Percentiles rank a stretch among this genome's conserved stretches.
These are phyloP conservation scores for Gremmenia infestans DNA, from an alignment of 2,329 filamentous ascomycete species.

Conservation along the genomic window DNA sequence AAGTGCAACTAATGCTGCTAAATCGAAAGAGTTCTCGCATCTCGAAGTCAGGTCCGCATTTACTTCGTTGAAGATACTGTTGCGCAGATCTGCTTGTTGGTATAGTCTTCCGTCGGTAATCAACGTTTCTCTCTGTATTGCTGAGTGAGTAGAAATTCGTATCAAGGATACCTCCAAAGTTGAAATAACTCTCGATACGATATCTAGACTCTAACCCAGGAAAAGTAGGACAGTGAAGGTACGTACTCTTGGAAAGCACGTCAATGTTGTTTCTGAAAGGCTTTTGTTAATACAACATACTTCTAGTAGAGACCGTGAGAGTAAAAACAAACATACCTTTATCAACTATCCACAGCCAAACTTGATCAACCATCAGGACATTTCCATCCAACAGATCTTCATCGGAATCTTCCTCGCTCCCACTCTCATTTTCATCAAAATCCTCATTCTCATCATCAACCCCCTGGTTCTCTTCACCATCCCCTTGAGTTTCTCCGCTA, in stretches of 20 bases:
- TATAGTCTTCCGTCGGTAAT: constrained; percentile 4
- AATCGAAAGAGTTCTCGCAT: constrained; percentile 12
- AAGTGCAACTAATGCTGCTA: constrained; percentile 9
- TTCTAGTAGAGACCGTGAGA: neutral
- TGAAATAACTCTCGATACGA: neutral
- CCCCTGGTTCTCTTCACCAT: neutral
- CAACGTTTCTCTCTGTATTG: neutral
- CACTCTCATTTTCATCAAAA: neutral
- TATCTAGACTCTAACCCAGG: neutral
- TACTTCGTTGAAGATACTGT: constrained; percentile 14
- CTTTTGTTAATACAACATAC: neutral
- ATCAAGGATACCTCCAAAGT: neutral
- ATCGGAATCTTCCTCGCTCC: neutral
- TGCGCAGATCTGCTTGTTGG: constrained; percentile 12
- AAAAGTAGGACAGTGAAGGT: neutral
- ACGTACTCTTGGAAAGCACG: neutral
- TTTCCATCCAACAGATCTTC: constrained; percentile 11
- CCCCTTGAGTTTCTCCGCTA: neutral
- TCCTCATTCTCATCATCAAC: neutral
- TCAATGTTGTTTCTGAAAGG: neutral
- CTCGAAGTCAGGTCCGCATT: constrained; percentile 12
- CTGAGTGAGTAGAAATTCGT: neutral
- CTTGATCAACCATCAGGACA: constrained; percentile 11
- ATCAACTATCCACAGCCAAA: constrained; percentile 12
- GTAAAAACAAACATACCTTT: neutral